Conservation (phyloP, 345 rosid genomes). For the Linum lewisii region DNA sequence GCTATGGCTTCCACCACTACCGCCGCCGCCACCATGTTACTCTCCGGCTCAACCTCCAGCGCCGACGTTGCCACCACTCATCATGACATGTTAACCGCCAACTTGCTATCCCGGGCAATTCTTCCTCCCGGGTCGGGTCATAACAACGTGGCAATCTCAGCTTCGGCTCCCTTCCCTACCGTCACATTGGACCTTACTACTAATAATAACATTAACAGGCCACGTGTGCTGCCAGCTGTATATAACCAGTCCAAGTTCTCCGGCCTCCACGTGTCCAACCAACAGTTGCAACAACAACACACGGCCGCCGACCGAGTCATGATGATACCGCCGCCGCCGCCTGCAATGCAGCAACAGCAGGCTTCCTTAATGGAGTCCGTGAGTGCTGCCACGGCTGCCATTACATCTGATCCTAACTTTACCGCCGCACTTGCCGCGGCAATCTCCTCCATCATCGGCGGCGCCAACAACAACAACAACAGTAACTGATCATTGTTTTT, state of each 20-base stretch:
- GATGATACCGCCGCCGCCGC: slow-evolving; percentile 13
- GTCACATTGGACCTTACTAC: slow-evolving; percentile 92
- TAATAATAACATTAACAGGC: neutral
- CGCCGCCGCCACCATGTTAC: slow-evolving; percentile 80
- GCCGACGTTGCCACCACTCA: slow-evolving; percentile 36
- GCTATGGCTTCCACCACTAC: slow-evolving; percentile 94
- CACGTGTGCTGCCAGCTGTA: slow-evolving; percentile 13
- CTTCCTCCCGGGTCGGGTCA: slow-evolving; percentile 61
- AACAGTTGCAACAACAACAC: slow-evolving; percentile 26
- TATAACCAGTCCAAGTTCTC: slow-evolving; percentile 86
- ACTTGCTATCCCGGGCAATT: slow-evolving; percentile 72
- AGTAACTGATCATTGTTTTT: neutral
- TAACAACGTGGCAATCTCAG: slow-evolving; percentile 78
- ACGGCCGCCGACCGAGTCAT: slow-evolving; percentile 26
- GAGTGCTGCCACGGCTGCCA: slow-evolving; percentile 71
- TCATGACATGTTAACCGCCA: slow-evolving; percentile 52
- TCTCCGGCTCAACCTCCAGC: slow-evolving; percentile 91
- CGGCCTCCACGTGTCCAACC: slow-evolving; percentile 70
- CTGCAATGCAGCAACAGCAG: slow-evolving; percentile 20
- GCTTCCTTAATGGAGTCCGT: slow-evolving; percentile 41
- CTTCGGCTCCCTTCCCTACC: slow-evolving; percentile 93
- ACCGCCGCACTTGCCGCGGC: slow-evolving; percentile 91
- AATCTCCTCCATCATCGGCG: slow-evolving; percentile 70
- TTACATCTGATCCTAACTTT: slow-evolving; percentile 87
- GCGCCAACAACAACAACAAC: slow-evolving; percentile 23